Base-by-base conservation (phyloP, 768 basidiomycete species). In the Lactarius quietus region DNA sequence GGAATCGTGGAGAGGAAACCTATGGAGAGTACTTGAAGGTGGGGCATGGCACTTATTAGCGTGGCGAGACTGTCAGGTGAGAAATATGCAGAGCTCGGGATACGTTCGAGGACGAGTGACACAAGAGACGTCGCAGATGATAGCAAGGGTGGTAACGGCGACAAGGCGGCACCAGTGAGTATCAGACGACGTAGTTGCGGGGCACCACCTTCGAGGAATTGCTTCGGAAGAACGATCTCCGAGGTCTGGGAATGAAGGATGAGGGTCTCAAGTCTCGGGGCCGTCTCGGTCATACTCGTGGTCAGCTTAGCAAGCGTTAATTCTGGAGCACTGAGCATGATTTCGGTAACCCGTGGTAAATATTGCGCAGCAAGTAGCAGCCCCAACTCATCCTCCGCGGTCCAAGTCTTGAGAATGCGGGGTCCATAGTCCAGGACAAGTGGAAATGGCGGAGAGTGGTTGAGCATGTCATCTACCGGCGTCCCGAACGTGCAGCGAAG, bases 361-460 rank as follows among this genome's bases (percentile, higher is more conserved):
- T 62, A n/a, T 10, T 26, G 61, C 23, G 62, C 9, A 10, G 61
- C 56, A 14, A 66, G 52, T n/a, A 62, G 33, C 0, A 66, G n/a
- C 6, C 52, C 52, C 7, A 35, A 20, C 41, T 45, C 10, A 9
- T 58, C 51, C 26, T 57, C 56, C 5, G 48, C 26, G 4, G 56
- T 48, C 65, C 65, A 66, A 1, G 41, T 55, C 20, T 53, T 43
- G 41, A 62, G 51, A 54, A 52, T 31, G 18, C 38, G 51, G 23
- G 61, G 56, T 1, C 56, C 48, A 41, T 66, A 66, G 28, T 66
- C 65, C 39, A 66, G 26, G 23, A 62, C 33, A 26, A 66, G 65
- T n/a, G 57, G 57, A 33, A 62, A 54, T 3, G 33, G 41, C 14
- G 56, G 65, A 1, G 38, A 62, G 26, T 58, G 39, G n/a, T n/a